Evolutionary conservation across 2,329 filamentous ascomycete genomes (phyloP).

Genomic region (Cadophora malorum): DNA sequence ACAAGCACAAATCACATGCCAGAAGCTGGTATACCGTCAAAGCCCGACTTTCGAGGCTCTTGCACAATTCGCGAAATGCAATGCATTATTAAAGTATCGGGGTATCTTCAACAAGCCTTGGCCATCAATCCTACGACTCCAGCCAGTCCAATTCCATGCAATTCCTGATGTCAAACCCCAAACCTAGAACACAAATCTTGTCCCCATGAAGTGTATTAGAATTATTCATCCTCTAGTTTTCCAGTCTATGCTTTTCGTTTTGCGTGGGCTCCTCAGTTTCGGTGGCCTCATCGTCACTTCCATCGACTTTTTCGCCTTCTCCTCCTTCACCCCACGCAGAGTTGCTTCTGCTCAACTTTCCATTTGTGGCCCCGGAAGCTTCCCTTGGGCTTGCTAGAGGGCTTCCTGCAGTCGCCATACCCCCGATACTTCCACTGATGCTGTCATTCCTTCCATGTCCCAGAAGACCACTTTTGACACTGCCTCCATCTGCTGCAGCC

Average conservation of each 20-base stretch:
- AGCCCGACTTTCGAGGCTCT: not conserved
- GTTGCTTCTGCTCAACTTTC: constrained; percentile 42
- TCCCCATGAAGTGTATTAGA: constrained; percentile 15
- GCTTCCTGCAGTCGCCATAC: constrained; percentile 57
- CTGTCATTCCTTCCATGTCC: constrained; percentile 85
- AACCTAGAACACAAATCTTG: constrained; percentile 16
- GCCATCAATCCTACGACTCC: constrained; percentile 28
- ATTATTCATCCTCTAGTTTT: constrained; percentile 6
- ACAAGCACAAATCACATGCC: not conserved
- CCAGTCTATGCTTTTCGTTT: constrained; percentile 25
- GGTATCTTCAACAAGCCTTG: constrained; percentile 38
- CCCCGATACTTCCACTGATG: constrained; percentile 76
- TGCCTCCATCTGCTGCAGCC: constrained; percentile 70
- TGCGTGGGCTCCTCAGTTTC: constrained; percentile 25
- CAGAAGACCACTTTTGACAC: constrained; percentile 76
- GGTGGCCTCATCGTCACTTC: constrained; percentile 27
- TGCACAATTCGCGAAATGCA: constrained; percentile 15
- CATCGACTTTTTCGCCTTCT: constrained; percentile 36
- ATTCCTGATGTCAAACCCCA: constrained; percentile 16
- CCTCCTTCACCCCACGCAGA: constrained; percentile 39
- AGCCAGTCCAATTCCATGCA: constrained; percentile 16
- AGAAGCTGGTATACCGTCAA: not conserved
- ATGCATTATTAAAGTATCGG: constrained; percentile 36
- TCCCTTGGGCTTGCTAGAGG: constrained; percentile 66
- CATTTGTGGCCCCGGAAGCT: constrained; percentile 32